Evolutionary conservation across 2,329 filamentous ascomycete genomes (phyloP), one percentile per base, ranked within the genome.

Genomic region (Xylaria hypoxylon): DNA sequence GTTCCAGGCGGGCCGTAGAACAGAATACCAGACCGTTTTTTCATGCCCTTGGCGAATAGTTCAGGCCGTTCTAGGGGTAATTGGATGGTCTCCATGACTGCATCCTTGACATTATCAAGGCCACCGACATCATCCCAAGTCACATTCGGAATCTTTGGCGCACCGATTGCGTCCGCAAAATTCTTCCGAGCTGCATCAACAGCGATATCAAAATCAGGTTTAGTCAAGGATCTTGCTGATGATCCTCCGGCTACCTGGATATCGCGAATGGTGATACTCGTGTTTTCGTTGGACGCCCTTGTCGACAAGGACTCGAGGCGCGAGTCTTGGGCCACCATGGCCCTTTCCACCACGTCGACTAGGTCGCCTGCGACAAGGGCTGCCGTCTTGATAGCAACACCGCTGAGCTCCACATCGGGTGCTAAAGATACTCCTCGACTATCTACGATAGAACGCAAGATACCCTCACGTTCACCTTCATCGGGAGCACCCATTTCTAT

Each of bases 161-260:
- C 96, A 26, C 96, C 96, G 70, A 99, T 99, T 0, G 95, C 91
- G 78, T 98, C 96, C 5, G 96, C 95, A 77, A 99, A 99, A 80
- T 97, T 98, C 85, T 97, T 97, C 61, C 96, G 90, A 1, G 96
- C 96, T 5, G 94, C 93, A 66, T 98, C 95, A 3, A 99, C 95
- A 0, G 96, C 96, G n/a, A 90, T 82, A 61, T 97, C 94, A 71
- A 98, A 95, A 78, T 99, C 96, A 2, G 86, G 84, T 71, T 92
- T 92, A 0, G 90, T 94, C 11, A 99, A 85, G 59, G 92, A 92
- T 31, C 89, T 89, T 5, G 92, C 92, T 10, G 90, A 86, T 45
- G 92, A 86, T 0, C 96, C 96, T 33, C 96, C 96, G 1, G 96
- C 90, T 8, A 98, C 84, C 67, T 96, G 88, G n/a, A 99, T 86